Conservation (phyloP, 805 yeast species). For the Blastobotrys terrestris region DNA sequence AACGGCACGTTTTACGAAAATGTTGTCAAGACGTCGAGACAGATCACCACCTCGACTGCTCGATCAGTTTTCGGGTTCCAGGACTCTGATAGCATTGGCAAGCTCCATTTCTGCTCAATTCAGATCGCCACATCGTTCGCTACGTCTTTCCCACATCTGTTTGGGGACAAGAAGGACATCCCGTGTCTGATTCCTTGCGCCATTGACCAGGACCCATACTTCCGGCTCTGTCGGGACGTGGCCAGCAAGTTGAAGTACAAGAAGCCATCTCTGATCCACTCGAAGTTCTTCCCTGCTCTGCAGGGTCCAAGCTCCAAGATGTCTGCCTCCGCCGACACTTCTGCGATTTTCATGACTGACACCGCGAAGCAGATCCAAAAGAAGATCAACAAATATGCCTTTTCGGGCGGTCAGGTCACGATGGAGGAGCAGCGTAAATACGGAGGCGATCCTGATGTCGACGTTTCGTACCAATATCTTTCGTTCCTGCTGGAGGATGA, state of each 20-base stretch:
- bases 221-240: slow-evolving; percentile 95
- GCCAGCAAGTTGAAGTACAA: slow-evolving; percentile 86
- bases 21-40: slow-evolving; percentile 86
- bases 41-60: slow-evolving; percentile 95
- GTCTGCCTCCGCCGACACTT: slow-evolving; percentile 89
- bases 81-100: slow-evolving; percentile 93
- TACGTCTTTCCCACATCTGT: slow-evolving; percentile 88
- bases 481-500: slow-evolving; percentile 89
- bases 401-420: slow-evolving; percentile 86
- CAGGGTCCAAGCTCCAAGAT: slow-evolving; percentile 96
- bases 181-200: slow-evolving; percentile 99
- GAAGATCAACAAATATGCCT: slow-evolving; percentile 93
- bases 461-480: slow-evolving; percentile 89
- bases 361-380: slow-evolving; percentile 86
- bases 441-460: slow-evolving; percentile 95
- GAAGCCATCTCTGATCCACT: slow-evolving; percentile 88
- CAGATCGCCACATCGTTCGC: slow-evolving; percentile 97
- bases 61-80: slow-evolving; percentile 94
- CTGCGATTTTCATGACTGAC: slow-evolving; percentile 94
- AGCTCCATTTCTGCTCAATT: slow-evolving; percentile 88
- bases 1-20: slow-evolving; percentile 91
- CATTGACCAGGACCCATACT: slow-evolving; percentile 97
- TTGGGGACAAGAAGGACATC: slow-evolving; percentile 80
- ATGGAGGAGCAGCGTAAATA: slow-evolving; percentile 82
- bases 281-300: slow-evolving; percentile 94